Evolutionary conservation across 2,329 filamentous ascomycete species (phyloP).

Genomic region (Dothideomycetes sp.): DNA sequence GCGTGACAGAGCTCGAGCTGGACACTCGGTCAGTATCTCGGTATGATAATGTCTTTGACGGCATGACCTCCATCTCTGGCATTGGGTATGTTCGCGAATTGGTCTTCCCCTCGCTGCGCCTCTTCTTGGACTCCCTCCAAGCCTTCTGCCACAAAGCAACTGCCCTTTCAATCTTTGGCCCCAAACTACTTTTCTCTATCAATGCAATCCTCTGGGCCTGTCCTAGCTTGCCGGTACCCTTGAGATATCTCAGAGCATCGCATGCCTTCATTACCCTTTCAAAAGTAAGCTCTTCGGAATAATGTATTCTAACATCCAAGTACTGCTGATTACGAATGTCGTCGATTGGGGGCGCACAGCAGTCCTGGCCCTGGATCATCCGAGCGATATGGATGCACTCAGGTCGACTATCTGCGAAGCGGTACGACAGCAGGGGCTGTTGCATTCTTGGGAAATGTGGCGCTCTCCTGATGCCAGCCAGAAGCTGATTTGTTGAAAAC

Average conservation of each 20-base stretch:
- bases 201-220: neutral
- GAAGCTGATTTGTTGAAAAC: neutral
- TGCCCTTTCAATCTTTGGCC: neutral
- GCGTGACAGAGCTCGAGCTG: too few species aligned
- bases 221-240: neutral
- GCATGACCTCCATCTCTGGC: too few species aligned
- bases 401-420: neutral
- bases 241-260: neutral
- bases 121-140: neutral
- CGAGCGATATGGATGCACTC: neutral
- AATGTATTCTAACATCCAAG: neutral
- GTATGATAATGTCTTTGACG: too few species aligned
- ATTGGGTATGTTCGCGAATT: too few species aligned
- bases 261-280: neutral
- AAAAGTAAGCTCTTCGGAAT: neutral
- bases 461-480: neutral
- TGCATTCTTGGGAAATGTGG: neutral
- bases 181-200: neutral
- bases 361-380: neutral
- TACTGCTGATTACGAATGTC: neutral
- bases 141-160: neutral
- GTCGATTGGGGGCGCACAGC: neutral
- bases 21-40: too few species aligned
- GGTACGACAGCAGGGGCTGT: neutral
- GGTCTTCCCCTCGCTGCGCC: too few species aligned